Evolutionary conservation across 805 yeast genomes (phyloP).

Genomic region (Priceomyces castillae): DNA sequence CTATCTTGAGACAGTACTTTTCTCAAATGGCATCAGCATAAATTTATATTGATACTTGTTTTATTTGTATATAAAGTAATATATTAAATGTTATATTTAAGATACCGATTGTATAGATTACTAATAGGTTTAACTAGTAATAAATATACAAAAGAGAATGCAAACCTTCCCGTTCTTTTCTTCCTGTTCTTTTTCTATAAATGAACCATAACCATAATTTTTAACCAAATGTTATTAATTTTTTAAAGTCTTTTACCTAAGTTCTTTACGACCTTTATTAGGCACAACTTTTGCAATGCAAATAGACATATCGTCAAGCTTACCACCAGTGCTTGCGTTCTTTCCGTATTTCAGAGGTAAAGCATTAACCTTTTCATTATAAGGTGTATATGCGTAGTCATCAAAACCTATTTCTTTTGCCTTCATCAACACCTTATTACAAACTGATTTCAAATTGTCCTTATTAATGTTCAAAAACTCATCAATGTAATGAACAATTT

Average conservation of each 20-base stretch:
- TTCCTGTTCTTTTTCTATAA: too few relatives aligned
- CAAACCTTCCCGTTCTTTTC: too few relatives aligned
- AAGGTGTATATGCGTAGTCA: constrained; percentile 52
- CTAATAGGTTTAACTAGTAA: too few relatives aligned
- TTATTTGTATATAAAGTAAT: too few relatives aligned
- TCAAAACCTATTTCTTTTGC: constrained; percentile 52
- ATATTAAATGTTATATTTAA: too few relatives aligned
- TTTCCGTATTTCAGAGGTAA: constrained; percentile 33
- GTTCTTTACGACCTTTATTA: neutral
- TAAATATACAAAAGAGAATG: neutral
- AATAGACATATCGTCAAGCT: constrained; percentile 53
- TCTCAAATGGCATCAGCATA: constrained; percentile 47
- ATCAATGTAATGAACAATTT: constrained; percentile 38
- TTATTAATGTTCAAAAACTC: constrained; percentile 26
- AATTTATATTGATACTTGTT: too few relatives aligned
- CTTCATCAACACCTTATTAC: constrained; percentile 38
- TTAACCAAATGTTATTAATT: too few relatives aligned
- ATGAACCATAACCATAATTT: too few relatives aligned
- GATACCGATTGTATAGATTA: too few relatives aligned
- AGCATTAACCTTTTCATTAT: constrained; percentile 48
- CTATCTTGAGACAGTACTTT: constrained; percentile 89
- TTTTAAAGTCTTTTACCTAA: too few relatives aligned
- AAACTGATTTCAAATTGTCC: constrained; percentile 36
- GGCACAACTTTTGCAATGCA: constrained; percentile 45
- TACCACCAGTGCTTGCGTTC: constrained; percentile 46